Percentiles rank a stretch among this genome's conserved stretches.
Conservation (phyloP, 2,329 filamentous ascomycete genomes). For the Penicillium sp. region DNA sequence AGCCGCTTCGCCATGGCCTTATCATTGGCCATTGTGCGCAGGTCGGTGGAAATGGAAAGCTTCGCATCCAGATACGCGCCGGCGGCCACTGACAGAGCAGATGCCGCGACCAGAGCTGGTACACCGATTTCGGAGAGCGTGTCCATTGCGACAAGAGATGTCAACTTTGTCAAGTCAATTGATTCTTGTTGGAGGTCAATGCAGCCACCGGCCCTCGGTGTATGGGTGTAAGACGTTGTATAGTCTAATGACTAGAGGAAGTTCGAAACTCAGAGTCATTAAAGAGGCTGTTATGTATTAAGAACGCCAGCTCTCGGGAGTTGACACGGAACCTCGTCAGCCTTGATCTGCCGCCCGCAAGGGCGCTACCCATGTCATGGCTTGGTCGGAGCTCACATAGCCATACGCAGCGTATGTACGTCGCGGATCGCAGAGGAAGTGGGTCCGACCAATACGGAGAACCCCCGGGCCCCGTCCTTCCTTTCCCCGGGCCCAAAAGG, state of each 20-base stretch:
- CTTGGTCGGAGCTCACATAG: background rate
- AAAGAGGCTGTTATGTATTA: conserved; percentile 16
- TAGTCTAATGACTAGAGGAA: background rate
- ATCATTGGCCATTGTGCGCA: conserved; percentile 36
- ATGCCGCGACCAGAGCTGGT: conserved; percentile 33
- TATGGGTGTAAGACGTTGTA: background rate
- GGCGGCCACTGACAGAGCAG: conserved; percentile 35
- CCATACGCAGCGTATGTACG: too few species aligned
- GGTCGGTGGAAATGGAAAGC: conserved; percentile 41
- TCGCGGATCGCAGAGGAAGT: conserved; percentile 1
- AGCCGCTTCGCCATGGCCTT: conserved; percentile 35
- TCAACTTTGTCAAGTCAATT: background rate
- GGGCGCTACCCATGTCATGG: background rate
- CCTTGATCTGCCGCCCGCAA: conserved; percentile 26
- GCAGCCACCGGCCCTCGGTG: background rate
- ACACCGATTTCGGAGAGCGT: conserved; percentile 27
- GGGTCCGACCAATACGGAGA: conserved; percentile 2
- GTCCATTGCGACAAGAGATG: conserved; percentile 23
- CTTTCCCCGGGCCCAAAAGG: background rate
- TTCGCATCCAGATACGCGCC: conserved; percentile 46
- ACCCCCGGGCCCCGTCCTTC: conserved; percentile 2
- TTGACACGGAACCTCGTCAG: conserved; percentile 25
- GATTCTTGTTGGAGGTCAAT: background rate
- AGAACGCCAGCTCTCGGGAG: background rate
- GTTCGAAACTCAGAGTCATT: background rate